These are phyloP conservation scores for Penicillium sp. DNA, from an alignment of 2,329 filamentous ascomycete species.

Conservation along the genomic window DNA sequence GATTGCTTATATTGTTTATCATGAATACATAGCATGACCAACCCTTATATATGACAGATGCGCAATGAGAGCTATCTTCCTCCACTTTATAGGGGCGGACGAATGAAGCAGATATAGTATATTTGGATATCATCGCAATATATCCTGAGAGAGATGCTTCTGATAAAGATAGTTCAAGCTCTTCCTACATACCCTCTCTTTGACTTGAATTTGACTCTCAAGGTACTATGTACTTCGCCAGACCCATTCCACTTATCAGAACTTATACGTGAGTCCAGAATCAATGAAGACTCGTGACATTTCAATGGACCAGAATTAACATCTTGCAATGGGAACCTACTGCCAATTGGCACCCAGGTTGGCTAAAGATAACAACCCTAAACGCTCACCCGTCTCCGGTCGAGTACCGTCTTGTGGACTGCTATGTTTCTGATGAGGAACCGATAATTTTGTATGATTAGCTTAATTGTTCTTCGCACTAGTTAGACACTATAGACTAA, in stretches of 20 bases:
- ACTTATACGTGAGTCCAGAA: background rate
- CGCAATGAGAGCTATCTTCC: background rate
- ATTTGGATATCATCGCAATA: background rate
- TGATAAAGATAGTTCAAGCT: background rate
- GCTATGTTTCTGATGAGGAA: background rate
- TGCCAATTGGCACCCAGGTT: background rate
- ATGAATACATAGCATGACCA: constrained; percentile 1
- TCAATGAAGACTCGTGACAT: background rate
- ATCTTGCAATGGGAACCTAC: background rate
- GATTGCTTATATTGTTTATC: background rate
- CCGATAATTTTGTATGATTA: background rate
- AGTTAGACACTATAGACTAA: no score
- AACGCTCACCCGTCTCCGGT: background rate
- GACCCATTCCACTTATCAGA: background rate
- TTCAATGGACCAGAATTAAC: background rate
- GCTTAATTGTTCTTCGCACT: background rate
- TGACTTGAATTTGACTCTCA: background rate
- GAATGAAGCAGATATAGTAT: background rate
- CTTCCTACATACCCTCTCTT: background rate
- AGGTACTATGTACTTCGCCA: background rate
- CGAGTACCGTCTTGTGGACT: background rate
- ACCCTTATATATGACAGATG: background rate
- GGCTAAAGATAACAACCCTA: background rate
- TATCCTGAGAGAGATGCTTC: no score
- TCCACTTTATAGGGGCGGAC: background rate